Percentiles rank a stretch among this genome's conserved stretches.
Evolutionary conservation across 768 basidiomycete genomes (phyloP).

Genomic region (Hirschioporus abietinus): DNA sequence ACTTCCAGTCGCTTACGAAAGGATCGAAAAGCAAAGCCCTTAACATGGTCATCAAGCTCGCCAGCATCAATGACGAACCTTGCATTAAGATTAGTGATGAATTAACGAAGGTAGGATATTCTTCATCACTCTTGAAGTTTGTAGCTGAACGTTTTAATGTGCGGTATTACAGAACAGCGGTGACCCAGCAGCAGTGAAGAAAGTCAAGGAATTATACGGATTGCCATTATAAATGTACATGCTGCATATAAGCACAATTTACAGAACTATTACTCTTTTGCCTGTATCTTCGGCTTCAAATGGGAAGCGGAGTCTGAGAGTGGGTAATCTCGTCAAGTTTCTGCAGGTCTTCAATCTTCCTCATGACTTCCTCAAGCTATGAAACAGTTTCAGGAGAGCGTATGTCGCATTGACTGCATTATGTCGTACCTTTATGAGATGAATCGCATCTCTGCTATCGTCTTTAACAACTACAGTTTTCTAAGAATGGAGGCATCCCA

Average conservation of each 20-base stretch:
- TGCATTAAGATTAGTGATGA: conserved; percentile 97
- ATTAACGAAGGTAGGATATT: conserved; percentile 56
- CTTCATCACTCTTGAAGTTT: background rate
- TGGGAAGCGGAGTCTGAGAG: background rate
- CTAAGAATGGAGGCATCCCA: background rate
- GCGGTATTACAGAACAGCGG: conserved; percentile 58
- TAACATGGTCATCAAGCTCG: conserved; percentile 94
- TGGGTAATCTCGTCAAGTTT: background rate
- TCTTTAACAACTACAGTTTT: background rate
- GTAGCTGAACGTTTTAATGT: background rate
- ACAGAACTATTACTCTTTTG: background rate
- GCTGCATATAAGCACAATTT: no score
- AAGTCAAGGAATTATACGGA: conserved; percentile 51
- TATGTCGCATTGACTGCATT: background rate
- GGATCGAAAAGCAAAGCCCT: conserved; percentile 69
- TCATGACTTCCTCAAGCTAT: background rate
- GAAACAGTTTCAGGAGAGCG: background rate
- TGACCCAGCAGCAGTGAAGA: conserved; percentile 47
- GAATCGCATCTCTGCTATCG: background rate
- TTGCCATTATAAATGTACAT: conserved; percentile 17
- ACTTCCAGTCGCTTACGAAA: conserved; percentile 53
- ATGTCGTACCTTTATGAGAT: background rate
- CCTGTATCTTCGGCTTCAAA: background rate
- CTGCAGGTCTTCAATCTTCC: background rate
- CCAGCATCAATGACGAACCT: conserved; percentile 60